Evolutionary conservation across 2,329 filamentous ascomycete genomes (phyloP).

Genomic region (Mycosphaerella sp.): DNA sequence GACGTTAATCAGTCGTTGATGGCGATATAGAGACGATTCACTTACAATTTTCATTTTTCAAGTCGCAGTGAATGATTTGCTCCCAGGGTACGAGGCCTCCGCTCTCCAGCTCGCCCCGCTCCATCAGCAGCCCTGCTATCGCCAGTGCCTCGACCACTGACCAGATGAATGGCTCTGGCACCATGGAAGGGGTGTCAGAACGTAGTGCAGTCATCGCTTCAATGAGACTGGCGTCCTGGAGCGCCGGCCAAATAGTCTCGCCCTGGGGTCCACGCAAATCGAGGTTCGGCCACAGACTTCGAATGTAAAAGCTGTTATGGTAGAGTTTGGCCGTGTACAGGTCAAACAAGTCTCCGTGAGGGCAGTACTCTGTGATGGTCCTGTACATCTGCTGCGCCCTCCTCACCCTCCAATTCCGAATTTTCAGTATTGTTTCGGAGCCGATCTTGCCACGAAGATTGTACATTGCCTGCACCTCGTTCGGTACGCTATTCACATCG

Average conservation of each 20-base stretch:
- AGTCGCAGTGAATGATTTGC: constrained; percentile 6
- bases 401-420: constrained; percentile 6
- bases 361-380: constrained; percentile 1
- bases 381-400: not conserved
- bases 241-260: not conserved
- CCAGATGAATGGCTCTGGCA: constrained; percentile 10
- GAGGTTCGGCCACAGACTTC: not conserved
- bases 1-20: not conserved
- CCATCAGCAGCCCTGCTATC: constrained; percentile 10
- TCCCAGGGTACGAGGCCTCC: not conserved
- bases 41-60: constrained; percentile 6
- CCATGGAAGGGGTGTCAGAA: not conserved
- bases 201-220: not conserved
- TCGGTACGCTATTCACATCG: not conserved
- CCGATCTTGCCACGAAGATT: constrained; percentile 5
- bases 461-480: constrained; percentile 11
- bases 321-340: not conserved
- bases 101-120: constrained; percentile 2
- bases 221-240: not conserved
- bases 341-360: not conserved
- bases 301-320: not conserved
- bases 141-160: constrained; percentile 4
- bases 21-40: not conserved
- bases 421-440: constrained; percentile 2
- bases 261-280: not conserved